These are phyloP conservation scores for Eimeria brunetti DNA, from an alignment of 169 alveolate species.

Conservation along the genomic window DNA sequence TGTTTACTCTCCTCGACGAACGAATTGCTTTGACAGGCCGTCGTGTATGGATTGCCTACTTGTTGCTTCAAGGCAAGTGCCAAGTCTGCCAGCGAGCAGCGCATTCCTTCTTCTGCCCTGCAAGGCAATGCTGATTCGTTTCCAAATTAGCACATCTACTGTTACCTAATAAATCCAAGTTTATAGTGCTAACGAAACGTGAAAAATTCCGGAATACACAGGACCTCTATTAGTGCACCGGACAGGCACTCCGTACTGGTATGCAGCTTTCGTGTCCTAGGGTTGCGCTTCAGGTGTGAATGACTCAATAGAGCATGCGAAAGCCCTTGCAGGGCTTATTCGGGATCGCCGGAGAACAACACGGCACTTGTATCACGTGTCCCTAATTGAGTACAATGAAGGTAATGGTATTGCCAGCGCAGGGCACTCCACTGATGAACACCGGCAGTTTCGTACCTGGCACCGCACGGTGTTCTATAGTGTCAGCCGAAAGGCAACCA, in stretches of 20 bases:
- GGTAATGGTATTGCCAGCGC: background rate
- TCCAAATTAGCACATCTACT: background rate
- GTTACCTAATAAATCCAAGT: background rate
- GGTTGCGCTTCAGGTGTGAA: constrained; percentile 25
- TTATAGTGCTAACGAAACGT: no score
- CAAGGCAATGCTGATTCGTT: background rate
- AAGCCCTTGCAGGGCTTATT: constrained; percentile 65
- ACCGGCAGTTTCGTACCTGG: background rate
- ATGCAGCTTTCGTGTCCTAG: constrained; percentile 86
- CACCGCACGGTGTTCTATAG: background rate
- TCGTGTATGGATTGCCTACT: constrained; percentile 91
- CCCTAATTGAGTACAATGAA: constrained; percentile 36
- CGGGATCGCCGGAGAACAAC: constrained; percentile 40
- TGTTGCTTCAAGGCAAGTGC: constrained; percentile 87
- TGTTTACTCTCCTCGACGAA: constrained; percentile 88
- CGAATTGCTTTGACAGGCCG: constrained; percentile 89
- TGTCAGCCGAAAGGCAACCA: background rate
- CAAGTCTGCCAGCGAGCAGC: background rate
- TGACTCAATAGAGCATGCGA: constrained; percentile 60
- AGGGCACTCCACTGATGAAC: background rate
- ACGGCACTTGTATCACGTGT: constrained; percentile 61
- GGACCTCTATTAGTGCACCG: background rate
- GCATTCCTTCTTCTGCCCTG: background rate
- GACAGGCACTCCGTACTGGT: background rate
- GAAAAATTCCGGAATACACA: background rate